Conservation (phyloP, 768 basidiomycete species). For the Krasilnikovozyma curviuscula region DNA sequence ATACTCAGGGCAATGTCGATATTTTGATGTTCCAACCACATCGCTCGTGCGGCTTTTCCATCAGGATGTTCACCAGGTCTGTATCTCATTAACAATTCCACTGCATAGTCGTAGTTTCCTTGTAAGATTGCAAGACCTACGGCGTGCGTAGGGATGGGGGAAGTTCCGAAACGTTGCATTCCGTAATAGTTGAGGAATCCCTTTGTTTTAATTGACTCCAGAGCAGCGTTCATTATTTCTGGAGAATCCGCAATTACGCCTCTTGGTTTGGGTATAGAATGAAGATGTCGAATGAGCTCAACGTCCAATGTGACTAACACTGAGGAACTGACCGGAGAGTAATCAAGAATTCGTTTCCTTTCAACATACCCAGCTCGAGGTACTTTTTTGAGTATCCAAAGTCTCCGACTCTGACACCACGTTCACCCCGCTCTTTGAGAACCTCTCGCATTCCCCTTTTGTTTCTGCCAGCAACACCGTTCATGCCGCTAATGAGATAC, state of each 20-base stretch:
- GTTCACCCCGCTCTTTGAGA: conserved; percentile 56
- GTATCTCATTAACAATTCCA: conserved; percentile 57
- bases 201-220: conserved; percentile 54
- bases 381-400: conserved; percentile 58
- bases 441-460: conserved; percentile 29
- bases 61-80: conserved; percentile 86
- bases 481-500: no score
- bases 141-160: conserved; percentile 81
- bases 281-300: no score
- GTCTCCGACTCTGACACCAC: conserved; percentile 74
- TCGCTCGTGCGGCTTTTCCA: conserved; percentile 58
- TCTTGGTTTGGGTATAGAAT: no score
- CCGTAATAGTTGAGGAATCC: conserved; percentile 99
- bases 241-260: conserved; percentile 63
- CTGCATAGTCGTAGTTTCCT: conserved; percentile 75
- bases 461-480: conserved; percentile 10
- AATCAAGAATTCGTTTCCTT: conserved; percentile 88
- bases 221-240: conserved; percentile 50
- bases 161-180: conserved; percentile 98
- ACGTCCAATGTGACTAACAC: no score
- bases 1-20: conserved; percentile 58
- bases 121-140: conserved; percentile 78
- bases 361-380: conserved; percentile 84
- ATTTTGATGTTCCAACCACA: conserved; percentile 55
- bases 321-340: conserved; percentile 54